Conservation (phyloP, 495 filamentous ascomycete genomes). For the Xylaria cubensis region DNA sequence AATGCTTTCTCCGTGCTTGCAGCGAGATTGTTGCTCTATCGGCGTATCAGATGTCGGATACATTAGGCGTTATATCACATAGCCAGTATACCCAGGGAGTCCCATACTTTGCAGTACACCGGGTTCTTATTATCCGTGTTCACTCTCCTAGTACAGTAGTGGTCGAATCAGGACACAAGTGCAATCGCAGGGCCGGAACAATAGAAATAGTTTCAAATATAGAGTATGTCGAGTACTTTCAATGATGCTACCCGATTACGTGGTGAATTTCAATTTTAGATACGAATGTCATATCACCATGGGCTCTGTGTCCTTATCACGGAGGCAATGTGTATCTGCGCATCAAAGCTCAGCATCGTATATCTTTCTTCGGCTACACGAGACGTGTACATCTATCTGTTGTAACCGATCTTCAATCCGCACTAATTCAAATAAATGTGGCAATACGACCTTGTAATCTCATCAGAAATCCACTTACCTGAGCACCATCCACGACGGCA, state of each 20-base stretch:
- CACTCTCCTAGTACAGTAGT: neutral
- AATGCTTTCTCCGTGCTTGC: neutral
- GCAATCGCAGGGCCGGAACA: neutral
- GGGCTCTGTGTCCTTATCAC: neutral
- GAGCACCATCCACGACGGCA: neutral
- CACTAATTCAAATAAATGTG: neutral
- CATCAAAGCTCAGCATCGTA: neutral
- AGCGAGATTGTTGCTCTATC: neutral
- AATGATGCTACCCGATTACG: neutral
- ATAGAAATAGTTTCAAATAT: neutral
- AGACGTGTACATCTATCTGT: neutral
- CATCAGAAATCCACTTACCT: neutral
- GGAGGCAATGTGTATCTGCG: too few species aligned
- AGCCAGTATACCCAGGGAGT: neutral
- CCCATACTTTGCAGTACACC: neutral
- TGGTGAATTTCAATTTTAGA: neutral
- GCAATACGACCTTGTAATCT: neutral
- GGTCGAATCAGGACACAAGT: neutral
- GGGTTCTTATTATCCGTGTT: neutral
- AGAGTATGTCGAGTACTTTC: neutral
- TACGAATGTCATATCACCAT: neutral
- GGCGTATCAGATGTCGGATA: neutral
- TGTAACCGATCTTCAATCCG: too few species aligned
- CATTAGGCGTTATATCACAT: neutral
- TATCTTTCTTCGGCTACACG: neutral